phyloP scores from a whole-genome alignment of 1,284 basidiomycete species.

The Rhodotorula sp. region DNA sequence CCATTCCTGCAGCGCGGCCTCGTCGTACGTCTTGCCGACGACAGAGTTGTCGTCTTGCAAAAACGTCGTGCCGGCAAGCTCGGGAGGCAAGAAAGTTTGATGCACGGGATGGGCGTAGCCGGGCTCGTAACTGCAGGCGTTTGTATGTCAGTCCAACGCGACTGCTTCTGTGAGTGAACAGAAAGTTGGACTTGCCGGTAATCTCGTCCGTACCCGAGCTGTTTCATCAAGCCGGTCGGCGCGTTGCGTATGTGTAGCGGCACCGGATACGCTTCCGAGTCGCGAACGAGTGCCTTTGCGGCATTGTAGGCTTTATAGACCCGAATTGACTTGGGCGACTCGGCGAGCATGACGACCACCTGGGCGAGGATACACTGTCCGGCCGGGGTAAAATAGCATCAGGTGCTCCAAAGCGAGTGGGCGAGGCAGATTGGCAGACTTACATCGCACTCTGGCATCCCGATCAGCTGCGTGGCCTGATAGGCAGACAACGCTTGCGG shows the following conservation, averaged over 20 bases:
- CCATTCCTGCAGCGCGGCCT: constrained; percentile 68
- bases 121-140: constrained; percentile 66
- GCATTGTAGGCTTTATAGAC: constrained; percentile 72
- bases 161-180: not conserved
- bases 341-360: constrained; percentile 74
- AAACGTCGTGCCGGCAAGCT: constrained; percentile 54
- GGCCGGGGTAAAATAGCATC: not conserved
- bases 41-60: constrained; percentile 58
- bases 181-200: constrained; percentile 52
- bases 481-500: constrained; percentile 70
- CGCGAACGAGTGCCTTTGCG: constrained; percentile 37
- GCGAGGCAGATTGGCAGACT: not conserved
- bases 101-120: constrained; percentile 60
- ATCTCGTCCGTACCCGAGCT: constrained; percentile 68
- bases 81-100: constrained; percentile 54
- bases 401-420: not conserved
- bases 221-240: constrained; percentile 76
- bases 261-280: constrained; percentile 60
- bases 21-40: constrained; percentile 67
- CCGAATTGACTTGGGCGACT: constrained; percentile 78
- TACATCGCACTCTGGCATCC: constrained; percentile 61
- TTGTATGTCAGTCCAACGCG: not conserved
- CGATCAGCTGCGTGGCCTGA: constrained; percentile 75
- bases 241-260: constrained; percentile 82
- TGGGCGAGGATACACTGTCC: constrained; percentile 60